Conservation (phyloP, 495 filamentous ascomycete species). For the Tuber umbilicatum region DNA sequence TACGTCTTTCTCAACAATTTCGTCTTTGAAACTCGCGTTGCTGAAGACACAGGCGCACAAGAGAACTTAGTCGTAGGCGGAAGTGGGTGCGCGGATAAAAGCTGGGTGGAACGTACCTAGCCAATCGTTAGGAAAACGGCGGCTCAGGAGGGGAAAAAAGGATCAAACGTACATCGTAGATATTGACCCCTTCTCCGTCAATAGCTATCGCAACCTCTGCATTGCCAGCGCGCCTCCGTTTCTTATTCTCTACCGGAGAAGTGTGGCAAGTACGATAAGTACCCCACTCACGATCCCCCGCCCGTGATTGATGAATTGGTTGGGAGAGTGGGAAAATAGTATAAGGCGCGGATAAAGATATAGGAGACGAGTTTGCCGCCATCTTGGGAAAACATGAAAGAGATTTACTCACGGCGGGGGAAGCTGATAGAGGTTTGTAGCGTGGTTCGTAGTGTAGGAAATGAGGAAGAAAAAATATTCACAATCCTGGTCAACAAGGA, state of each 20-base stretch:
- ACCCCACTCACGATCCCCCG: slow-evolving; percentile 25
- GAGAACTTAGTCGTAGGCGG: slow-evolving; percentile 39
- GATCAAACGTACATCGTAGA: slow-evolving; percentile 70
- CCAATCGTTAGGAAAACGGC: slow-evolving; percentile 8
- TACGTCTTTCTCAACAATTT: slow-evolving; percentile 31
- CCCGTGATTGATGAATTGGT: slow-evolving; percentile 36
- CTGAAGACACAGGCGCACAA: slow-evolving; percentile 34
- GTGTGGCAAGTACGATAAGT: slow-evolving; percentile 36
- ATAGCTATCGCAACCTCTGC: slow-evolving; percentile 74
- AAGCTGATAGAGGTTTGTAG: slow-evolving; percentile 15
- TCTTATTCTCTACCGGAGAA: slow-evolving; percentile 54
- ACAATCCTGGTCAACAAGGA: background rate
- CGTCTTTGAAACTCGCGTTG: slow-evolving; percentile 9
- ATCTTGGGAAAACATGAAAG: slow-evolving; percentile 8
- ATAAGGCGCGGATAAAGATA: slow-evolving; percentile 40
- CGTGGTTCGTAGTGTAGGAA: too few species aligned
- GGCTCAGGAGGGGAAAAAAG: background rate
- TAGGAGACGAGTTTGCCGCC: slow-evolving; percentile 19
- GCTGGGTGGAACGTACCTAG: slow-evolving; percentile 34
- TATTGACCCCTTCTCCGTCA: slow-evolving; percentile 83
- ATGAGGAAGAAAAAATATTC: slow-evolving; percentile 13
- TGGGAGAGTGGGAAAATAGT: slow-evolving; percentile 36
- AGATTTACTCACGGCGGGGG: slow-evolving; percentile 1
- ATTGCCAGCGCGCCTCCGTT: slow-evolving; percentile 50
- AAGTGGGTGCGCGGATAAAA: slow-evolving; percentile 39